Base-by-base conservation (phyloP, 2,329 filamentous ascomycete species). In the Trichoderma breve region DNA sequence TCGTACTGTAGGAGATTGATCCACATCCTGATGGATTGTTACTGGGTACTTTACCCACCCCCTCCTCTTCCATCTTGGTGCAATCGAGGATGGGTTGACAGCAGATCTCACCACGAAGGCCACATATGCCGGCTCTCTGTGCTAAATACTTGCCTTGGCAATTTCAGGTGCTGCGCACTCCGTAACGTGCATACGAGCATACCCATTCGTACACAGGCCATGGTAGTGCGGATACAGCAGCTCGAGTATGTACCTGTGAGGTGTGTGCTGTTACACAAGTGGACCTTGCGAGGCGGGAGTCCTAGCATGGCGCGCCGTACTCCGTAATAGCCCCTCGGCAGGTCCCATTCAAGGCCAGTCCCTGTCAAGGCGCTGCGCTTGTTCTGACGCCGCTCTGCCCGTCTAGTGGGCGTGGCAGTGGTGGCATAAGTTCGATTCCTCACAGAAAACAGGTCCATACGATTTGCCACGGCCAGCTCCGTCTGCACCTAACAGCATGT, bases 201-300 rank as follows among this genome's bases (percentile, higher is more conserved):
- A 8, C 36, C 36, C 14, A 18, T 24, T 51, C 32, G 26, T 21
- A 1, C 43, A n/a, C 43, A 12, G 43, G n/a, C 9, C 43, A 21
- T 21, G 43, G 43, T 4, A 51, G 43, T n/a, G n/a, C 43, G 9
- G 43, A 55, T 30, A 55, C 8, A 30, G 15, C 39, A 43, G 39
- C 39, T 43, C 39, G 18, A 53, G 26, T 58, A 32, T 21, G 32
- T 66, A 58, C 55, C 51, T 71, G 58, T 32, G 36, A 30, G 30
- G 53, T 53, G 34, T 26, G 39, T 64, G 61, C 47, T 64, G 32
- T 43, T 51, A 60, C 72, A 58, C 71, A 24, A 53, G 74, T 74
- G 75, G 75, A 74, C 74, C 67, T 34, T 34, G 67, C 60, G 14
- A 64, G 43, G 71, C 75, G 75, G 74, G 74, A 76, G 72, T 72